phyloP scores from a whole-genome alignment of 1,139 yeast species.

The Candida frijolesensis region DNA sequence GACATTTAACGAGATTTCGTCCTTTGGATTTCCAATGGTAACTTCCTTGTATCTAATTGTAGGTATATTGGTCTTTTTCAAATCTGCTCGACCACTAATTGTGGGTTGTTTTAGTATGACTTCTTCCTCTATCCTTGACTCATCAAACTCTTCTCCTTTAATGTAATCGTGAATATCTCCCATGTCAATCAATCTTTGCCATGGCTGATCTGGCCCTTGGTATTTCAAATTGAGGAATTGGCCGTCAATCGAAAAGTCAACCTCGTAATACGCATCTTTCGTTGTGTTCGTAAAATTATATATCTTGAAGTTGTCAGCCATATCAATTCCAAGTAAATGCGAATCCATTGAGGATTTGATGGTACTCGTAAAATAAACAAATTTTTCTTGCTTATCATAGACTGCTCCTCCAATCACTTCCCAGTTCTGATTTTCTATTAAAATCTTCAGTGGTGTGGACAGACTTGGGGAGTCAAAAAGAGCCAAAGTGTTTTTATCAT shows the following conservation, averaged over 20 bases:
- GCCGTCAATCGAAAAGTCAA: constrained; percentile 55
- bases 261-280: constrained; percentile 32
- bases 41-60: constrained; percentile 51
- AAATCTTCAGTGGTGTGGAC: constrained; percentile 27
- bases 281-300: constrained; percentile 24
- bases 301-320: constrained; percentile 17
- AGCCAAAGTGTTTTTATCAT: constrained; percentile 70
- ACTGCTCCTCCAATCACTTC: constrained; percentile 34
- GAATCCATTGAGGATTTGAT: constrained; percentile 35
- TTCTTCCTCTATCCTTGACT: constrained; percentile 11
- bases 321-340: constrained; percentile 30
- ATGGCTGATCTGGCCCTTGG: constrained; percentile 68
- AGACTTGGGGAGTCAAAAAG: constrained; percentile 57
- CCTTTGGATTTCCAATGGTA: constrained; percentile 41
- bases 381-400: constrained; percentile 52
- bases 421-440: constrained; percentile 49
- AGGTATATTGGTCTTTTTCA: constrained; percentile 54
- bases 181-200: constrained; percentile 59
- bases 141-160: constrained; percentile 11
- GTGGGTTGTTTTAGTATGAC: constrained; percentile 30
- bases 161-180: constrained; percentile 31
- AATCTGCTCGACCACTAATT: constrained; percentile 28
- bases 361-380: constrained; percentile 67
- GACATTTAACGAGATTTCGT: constrained; percentile 56
- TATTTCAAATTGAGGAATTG: constrained; percentile 56